A percentile compares a stretch with the other conserved stretches of the same genome.
phyloP scores from a whole-genome alignment of 2,329 filamentous ascomycete species.

The Canariomyces notabilis region DNA sequence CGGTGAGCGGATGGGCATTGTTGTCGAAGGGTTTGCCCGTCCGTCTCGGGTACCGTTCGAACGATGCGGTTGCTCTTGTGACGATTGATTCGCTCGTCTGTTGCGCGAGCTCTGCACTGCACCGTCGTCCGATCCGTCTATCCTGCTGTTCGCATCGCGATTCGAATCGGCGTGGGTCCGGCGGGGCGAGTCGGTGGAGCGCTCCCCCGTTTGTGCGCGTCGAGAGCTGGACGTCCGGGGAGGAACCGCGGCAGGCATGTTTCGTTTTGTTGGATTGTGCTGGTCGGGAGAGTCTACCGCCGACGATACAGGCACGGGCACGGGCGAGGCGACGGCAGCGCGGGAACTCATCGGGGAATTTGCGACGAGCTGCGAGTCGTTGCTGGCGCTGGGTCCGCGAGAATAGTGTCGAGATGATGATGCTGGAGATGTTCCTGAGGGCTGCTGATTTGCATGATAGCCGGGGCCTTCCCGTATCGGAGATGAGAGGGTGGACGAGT shows the following conservation, averaged over 20 bases:
- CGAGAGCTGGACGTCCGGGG: constrained; percentile 63
- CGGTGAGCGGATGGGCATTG: constrained; percentile 43
- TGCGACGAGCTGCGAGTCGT: constrained; percentile 33
- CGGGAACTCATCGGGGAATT: constrained; percentile 45
- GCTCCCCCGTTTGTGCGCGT: constrained; percentile 43
- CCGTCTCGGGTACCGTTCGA: constrained; percentile 38
- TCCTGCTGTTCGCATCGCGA: constrained; percentile 31
- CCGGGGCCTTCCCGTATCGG: constrained; percentile 47
- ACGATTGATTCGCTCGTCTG: constrained; percentile 34
- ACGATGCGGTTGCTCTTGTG: constrained; percentile 34
- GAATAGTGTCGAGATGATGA: constrained; percentile 51
- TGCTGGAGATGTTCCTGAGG: constrained; percentile 40
- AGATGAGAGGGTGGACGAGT: constrained; percentile 47
- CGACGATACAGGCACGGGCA: constrained; percentile 36
- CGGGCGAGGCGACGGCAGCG: constrained; percentile 39
- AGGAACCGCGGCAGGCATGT: constrained; percentile 67
- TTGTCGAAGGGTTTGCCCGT: constrained; percentile 31
- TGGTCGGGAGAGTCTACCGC: constrained; percentile 39
- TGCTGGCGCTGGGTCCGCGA: constrained; percentile 48
- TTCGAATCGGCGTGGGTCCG: constrained; percentile 34
- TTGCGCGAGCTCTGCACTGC: constrained; percentile 36
- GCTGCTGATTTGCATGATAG: constrained; percentile 50
- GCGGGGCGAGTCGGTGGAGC: constrained; percentile 39
- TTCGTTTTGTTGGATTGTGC: constrained; percentile 43
- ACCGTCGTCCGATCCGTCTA: constrained; percentile 31